phyloP scores from a whole-genome alignment of 2,329 filamentous ascomycete species.

The Claviceps cyperi region DNA sequence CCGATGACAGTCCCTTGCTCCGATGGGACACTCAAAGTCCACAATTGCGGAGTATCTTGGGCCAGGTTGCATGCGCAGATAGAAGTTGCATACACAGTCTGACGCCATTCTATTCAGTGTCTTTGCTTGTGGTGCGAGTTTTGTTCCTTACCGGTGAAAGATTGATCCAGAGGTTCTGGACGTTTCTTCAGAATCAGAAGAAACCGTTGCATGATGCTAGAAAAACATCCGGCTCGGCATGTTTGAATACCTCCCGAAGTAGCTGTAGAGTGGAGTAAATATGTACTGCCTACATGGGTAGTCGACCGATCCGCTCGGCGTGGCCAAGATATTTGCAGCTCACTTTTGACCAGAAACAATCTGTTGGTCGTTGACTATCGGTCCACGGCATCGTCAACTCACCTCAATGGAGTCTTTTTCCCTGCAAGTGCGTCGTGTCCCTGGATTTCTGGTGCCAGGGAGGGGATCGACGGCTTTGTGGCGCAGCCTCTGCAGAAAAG shows the following conservation, averaged over 20 bases:
- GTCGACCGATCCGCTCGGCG: neutral
- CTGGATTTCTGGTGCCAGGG: too few relatives aligned
- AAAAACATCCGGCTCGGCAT: neutral
- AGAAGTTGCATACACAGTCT: neutral
- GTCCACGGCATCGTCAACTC: neutral
- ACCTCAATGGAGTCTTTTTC: too few relatives aligned
- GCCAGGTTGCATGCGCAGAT: neutral
- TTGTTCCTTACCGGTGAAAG: neutral
- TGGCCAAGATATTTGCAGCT: neutral
- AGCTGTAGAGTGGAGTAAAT: neutral
- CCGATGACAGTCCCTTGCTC: neutral
- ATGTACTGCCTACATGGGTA: too few relatives aligned
- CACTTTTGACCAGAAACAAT: neutral
- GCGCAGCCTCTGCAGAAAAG: too few relatives aligned
- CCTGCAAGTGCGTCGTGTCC: too few relatives aligned
- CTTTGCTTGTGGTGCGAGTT: neutral
- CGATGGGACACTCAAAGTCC: neutral
- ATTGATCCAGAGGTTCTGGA: neutral
- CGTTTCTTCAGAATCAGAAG: neutral
- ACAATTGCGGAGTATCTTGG: neutral
- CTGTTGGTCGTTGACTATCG: neutral
- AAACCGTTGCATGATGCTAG: neutral
- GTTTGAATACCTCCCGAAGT: neutral
- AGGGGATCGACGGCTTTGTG: too few relatives aligned
- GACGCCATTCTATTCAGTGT: too few relatives aligned